Evolutionary conservation across 768 basidiomycete genomes (phyloP), one percentile per base, ranked within the genome.

Genomic region (Suillus subaureus): DNA sequence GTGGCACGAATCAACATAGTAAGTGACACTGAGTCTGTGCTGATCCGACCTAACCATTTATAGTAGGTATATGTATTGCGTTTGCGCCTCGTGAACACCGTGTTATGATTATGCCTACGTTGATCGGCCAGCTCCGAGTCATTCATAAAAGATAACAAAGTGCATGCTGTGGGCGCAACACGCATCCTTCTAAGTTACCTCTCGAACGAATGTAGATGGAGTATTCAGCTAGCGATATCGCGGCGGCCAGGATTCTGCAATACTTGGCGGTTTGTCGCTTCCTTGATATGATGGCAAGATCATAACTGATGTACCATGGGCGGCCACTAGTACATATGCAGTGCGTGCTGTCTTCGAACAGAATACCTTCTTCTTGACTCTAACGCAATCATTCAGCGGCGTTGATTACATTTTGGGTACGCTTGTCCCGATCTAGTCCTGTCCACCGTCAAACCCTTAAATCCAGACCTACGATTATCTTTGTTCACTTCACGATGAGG

Each of bases 261-360:
- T 31, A 31, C 9, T 33, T 31, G 2, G 52, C 28, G 16, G 52
- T 54, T 18, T 15, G 52, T 33, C 18, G 9, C 8, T 54, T 54
- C 8, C 18, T 31, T 6, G 6, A 54, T 3, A 11, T 6, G 28
- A 54, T 28, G 16, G 3, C 8, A 18, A 52, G 51, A 52, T 28
- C 1, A 18, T 52, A 52, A 31, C 51, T 28, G 16, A 52, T 31
- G 6, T 9, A 31, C 18, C 28, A 31, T 52, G 8, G 26, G 28
- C 31, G 51, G 51, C 28, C 28, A 31, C 51, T 9, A 52, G 51
- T 52, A 52, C 51, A 52, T 52, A 52, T 52, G 51, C 51, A 31
- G 51, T 52, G 8, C 51, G 51, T 28, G 51, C 16, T 18, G 28
- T 28, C 16, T 18, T 40, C 39, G n/a, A n/a, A n/a, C n/a, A 40